Evolutionary conservation across 1,139 yeast species (phyloP), one percentile per base, ranked within the genome.

Genomic region (Geotrichum europaeum): DNA sequence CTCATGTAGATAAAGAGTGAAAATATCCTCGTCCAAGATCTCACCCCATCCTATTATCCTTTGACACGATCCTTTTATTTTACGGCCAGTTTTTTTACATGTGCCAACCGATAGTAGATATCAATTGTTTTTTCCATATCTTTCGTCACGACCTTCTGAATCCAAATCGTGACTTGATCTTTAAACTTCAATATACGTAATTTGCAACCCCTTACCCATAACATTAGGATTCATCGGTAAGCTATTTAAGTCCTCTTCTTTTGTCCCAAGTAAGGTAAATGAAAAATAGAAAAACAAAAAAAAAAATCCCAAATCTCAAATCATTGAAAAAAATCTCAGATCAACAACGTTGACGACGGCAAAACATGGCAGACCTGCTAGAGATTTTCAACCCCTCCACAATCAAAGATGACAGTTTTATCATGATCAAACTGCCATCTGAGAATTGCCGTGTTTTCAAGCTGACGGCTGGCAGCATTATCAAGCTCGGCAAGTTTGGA

Each of bases 401-500:
- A 4, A 59, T 59, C 25, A 20, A 20, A 24, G 58, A 51, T 25
- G 61, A 58, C 12, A 22, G 36, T 34, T 81, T 83, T 79, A 89
- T 86, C 0, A 76, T 92, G 68, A 75, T 94, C 51, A 80, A 86
- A 58, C 78, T 91, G 61, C 98, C 98, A 0, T 89, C 97, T 1
- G 89, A 85, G 58, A 88, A 89, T 60, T 73, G 85, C 69, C 87
- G 88, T 69, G 79, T 91, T 51, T 84, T 88, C 24, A 84, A 86
- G 67, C 76, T 91, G 62, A 80, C 78, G 56, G 79, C 82, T 1
- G 84, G 82, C 47, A 84, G 85, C 0, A 72, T 81, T 5, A 79
- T 94, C n/a, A 83, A 84, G 61, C 77, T 95, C 66, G 99, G 99
- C 1, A 94, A 94, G 73, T 95, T 94, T 74, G 99, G 99, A 10